Evolutionary conservation across 2,329 filamentous ascomycete species (phyloP).

Genomic region (Fonsecaea monophora): DNA sequence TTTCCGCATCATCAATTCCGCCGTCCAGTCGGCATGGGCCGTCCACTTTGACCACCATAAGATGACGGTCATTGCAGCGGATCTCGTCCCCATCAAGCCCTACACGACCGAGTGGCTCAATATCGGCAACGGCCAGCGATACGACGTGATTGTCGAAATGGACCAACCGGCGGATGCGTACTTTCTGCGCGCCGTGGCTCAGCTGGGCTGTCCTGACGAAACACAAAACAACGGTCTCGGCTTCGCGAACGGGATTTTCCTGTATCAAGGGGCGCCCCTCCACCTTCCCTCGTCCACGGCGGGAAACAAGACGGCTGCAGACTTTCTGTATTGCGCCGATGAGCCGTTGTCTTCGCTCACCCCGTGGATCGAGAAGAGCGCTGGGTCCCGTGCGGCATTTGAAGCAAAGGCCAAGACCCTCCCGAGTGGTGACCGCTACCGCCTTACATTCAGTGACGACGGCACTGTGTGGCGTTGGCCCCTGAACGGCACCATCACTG

Average conservation of each 20-base stretch:
- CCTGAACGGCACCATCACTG: constrained; percentile 45
- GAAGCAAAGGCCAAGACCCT: constrained; percentile 39
- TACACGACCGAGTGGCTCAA: constrained; percentile 58
- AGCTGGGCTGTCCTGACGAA: constrained; percentile 40
- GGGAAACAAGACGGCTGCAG: constrained; percentile 41
- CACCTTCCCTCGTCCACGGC: constrained; percentile 41
- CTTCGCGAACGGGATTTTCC: constrained; percentile 41
- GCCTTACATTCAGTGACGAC: constrained; percentile 37
- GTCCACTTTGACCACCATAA: constrained; percentile 62
- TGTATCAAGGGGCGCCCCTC: constrained; percentile 38
- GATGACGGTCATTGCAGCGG: constrained; percentile 64
- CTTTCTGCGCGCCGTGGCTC: constrained; percentile 48
- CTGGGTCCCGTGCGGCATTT: constrained; percentile 39
- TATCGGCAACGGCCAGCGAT: constrained; percentile 55
- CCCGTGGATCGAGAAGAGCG: constrained; percentile 39
- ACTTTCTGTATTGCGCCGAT: constrained; percentile 41
- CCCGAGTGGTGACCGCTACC: constrained; percentile 35
- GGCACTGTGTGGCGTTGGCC: constrained; percentile 44
- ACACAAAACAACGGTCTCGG: constrained; percentile 35
- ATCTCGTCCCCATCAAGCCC: constrained; percentile 61
- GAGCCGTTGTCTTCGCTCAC: constrained; percentile 41
- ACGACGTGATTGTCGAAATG: constrained; percentile 54
- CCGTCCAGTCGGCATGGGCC: constrained; percentile 58
- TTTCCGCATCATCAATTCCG: constrained; percentile 48
- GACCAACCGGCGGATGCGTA: constrained; percentile 50